These are phyloP conservation scores for Acaromyces ingoldii DNA, from an alignment of 1,284 basidiomycete genomes.

Conservation along the genomic window DNA sequence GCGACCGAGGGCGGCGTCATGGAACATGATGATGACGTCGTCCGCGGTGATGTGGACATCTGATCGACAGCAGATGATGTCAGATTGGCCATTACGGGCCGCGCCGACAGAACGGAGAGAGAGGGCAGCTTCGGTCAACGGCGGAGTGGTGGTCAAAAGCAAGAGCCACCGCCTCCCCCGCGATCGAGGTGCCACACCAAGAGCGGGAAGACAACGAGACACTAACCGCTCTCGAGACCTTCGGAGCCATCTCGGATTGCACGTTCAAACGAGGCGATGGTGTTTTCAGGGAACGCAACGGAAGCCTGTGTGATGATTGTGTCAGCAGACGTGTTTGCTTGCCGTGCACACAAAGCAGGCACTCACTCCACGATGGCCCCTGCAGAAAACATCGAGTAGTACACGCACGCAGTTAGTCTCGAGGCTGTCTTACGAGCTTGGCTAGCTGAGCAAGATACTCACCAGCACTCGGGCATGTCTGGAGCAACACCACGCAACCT, in stretches of 20 bases:
- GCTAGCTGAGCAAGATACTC: not conserved
- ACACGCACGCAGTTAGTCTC: not conserved
- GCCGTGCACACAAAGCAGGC: not conserved
- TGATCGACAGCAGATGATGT: constrained; percentile 52
- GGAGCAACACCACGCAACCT: constrained; percentile 24
- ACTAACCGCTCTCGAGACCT: constrained; percentile 45
- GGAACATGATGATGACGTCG: constrained; percentile 87
- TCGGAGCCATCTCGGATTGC: constrained; percentile 48
- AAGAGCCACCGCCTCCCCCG: no score
- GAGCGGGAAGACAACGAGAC: not conserved
- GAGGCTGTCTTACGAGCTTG: not conserved
- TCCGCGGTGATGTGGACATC: constrained; percentile 94
- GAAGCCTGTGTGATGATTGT: constrained; percentile 26
- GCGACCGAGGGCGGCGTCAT: constrained; percentile 67
- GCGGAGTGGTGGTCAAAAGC: no score
- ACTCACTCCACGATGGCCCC: constrained; percentile 46
- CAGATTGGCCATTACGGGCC: not conserved
- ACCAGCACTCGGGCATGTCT: constrained; percentile 41
- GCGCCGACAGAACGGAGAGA: not conserved
- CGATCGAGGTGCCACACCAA: no score
- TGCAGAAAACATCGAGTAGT: no score
- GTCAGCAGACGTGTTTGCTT: not conserved
- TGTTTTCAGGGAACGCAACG: constrained; percentile 50
- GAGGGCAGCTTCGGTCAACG: no score
- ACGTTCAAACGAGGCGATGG: constrained; percentile 46